phyloP scores from a whole-genome alignment of 108 stramenopile genomes.

The Cyclotella baltica region DNA sequence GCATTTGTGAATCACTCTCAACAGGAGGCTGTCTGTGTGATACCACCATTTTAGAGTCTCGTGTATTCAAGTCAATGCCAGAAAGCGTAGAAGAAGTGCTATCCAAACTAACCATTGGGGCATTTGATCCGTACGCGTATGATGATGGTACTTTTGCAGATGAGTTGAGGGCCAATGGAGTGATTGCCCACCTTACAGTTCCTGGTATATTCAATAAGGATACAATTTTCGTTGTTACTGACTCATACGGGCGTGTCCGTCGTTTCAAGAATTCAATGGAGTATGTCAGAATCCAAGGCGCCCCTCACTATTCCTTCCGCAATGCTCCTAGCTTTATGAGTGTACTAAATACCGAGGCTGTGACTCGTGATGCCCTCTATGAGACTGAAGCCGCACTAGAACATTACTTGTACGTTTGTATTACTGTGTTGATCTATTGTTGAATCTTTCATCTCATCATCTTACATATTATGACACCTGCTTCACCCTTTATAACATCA shows the following conservation, averaged over 20 bases:
- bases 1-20: slow-evolving; percentile 29
- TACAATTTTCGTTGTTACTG: slow-evolving; percentile 46
- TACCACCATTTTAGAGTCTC: slow-evolving; percentile 25
- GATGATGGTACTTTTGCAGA: slow-evolving; percentile 25
- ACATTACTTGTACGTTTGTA: slow-evolving; percentile 46
- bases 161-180: slow-evolving; percentile 27
- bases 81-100: slow-evolving; percentile 50
- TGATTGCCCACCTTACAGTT: slow-evolving; percentile 39
- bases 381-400: slow-evolving; percentile 64
- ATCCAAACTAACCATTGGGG: slow-evolving; percentile 45
- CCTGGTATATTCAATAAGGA: slow-evolving; percentile 36
- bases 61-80: slow-evolving; percentile 49
- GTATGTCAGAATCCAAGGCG: slow-evolving; percentile 37
- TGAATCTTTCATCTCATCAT: not conserved
- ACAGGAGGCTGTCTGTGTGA: slow-evolving; percentile 52
- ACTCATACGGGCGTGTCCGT: slow-evolving; percentile 16
- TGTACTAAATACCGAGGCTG: slow-evolving; percentile 47
- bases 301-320: slow-evolving; percentile 43
- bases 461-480: no score
- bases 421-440: not conserved
- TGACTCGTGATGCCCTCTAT: slow-evolving; percentile 48
- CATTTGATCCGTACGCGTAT: slow-evolving; percentile 40
- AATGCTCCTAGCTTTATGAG: slow-evolving; percentile 61
- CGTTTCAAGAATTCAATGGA: slow-evolving; percentile 41
- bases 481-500: not conserved